A percentile compares a stretch with the other conserved stretches of the same genome.
These are phyloP conservation scores for Colletotrichum sidae DNA, from an alignment of 2,329 filamentous ascomycete species.

Conservation along the genomic window DNA sequence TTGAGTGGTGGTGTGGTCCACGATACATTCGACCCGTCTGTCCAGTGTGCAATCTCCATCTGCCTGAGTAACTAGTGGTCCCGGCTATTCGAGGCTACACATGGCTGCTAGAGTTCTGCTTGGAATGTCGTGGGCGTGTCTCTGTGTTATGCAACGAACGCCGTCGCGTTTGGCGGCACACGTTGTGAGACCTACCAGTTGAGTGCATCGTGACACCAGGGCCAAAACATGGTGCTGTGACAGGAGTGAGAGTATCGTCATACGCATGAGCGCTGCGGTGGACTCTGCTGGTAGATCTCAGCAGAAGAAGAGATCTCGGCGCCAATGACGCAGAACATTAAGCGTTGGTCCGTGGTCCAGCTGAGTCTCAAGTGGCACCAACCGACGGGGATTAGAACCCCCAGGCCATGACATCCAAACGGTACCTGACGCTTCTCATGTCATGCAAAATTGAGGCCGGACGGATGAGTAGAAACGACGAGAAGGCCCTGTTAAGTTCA, in stretches of 20 bases:
- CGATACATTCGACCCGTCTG: constrained; percentile 6
- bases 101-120: background rate
- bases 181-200: background rate
- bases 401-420: background rate
- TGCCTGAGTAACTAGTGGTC: background rate
- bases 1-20: constrained; percentile 1
- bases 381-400: background rate
- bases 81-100: constrained; percentile 17
- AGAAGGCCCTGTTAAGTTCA: background rate
- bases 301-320: constrained; percentile 20
- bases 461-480: constrained; percentile 12
- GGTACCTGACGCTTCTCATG: background rate
- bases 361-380: constrained; percentile 5
- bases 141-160: background rate
- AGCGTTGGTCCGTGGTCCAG: constrained; percentile 24
- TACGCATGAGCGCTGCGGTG: constrained; percentile 8
- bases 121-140: background rate
- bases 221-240: constrained; percentile 5
- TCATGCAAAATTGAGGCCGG: constrained; percentile 15
- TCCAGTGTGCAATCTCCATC: background rate
- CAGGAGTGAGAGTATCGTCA: constrained; percentile 1
- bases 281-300: constrained; percentile 20
- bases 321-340: background rate
- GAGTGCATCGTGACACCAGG: background rate
- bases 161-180: background rate